phyloP scores from a whole-genome alignment of 116 monocot species.

The Zostera marina region DNA sequence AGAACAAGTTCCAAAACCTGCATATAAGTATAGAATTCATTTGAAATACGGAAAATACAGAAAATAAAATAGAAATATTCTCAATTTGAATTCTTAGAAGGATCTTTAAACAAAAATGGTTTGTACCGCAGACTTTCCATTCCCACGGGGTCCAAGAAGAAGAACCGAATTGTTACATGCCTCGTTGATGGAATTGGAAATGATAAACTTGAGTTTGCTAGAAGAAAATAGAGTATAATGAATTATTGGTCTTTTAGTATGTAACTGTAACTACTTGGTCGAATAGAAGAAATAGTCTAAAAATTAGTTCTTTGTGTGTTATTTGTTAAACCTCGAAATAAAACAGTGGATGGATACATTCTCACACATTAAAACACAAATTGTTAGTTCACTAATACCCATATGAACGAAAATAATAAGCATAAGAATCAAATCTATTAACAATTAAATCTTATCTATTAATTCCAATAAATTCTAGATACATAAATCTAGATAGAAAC shows the following conservation, averaged over 20 bases:
- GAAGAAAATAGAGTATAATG: background rate
- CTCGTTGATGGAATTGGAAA: slow-evolving; percentile 52
- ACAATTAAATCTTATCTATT: too few relatives aligned
- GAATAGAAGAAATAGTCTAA: background rate
- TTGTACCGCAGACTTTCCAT: slow-evolving; percentile 58
- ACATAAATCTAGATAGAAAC: too few relatives aligned
- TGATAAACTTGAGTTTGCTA: slow-evolving; percentile 75
- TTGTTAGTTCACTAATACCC: too few relatives aligned
- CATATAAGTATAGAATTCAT: background rate
- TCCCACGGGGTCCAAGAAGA: slow-evolving; percentile 75
- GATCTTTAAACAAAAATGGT: background rate
- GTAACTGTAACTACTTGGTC: too few relatives aligned
- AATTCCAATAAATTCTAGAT: too few relatives aligned
- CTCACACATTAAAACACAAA: background rate
- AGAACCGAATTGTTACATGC: slow-evolving; percentile 83
- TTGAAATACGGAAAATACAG: background rate
- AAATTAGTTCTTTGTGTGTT: background rate
- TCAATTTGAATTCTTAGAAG: background rate
- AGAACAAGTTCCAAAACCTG: slow-evolving; percentile 81
- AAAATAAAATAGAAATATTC: background rate
- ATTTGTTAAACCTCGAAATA: background rate
- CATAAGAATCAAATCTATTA: background rate
- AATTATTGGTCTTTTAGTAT: background rate
- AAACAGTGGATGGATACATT: background rate
- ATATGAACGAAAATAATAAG: too few relatives aligned